A percentile compares a stretch with the other conserved stretches of the same genome.
phyloP scores from a whole-genome alignment of 2,329 filamentous ascomycete genomes.

The Pseudogymnoascus sp. region DNA sequence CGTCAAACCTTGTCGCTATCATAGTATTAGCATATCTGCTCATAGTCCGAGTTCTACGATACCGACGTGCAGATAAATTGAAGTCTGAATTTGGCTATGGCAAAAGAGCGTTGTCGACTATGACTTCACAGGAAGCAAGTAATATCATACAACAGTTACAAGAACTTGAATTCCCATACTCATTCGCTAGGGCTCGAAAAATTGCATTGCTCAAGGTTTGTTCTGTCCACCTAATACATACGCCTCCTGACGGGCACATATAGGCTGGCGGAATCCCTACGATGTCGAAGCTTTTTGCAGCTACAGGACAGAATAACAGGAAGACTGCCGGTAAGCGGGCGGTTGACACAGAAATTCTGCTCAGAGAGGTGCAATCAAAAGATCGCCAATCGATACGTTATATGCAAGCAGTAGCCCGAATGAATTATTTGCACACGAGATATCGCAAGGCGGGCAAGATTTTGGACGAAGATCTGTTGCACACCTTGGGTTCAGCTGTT shows the following conservation, averaged over 20 bases:
- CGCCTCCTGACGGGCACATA: background rate
- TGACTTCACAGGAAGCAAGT: constrained; percentile 28
- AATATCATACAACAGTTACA: constrained; percentile 24
- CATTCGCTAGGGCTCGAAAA: constrained; percentile 23
- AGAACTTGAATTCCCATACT: constrained; percentile 30
- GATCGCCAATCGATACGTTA: constrained; percentile 17
- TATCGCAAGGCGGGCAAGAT: constrained; percentile 23
- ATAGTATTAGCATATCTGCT: constrained; percentile 16
- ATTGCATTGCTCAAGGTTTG: constrained; percentile 22
- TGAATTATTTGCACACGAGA: constrained; percentile 21
- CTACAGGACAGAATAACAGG: constrained; percentile 19
- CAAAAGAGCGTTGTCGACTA: constrained; percentile 23
- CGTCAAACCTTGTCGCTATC: background rate
- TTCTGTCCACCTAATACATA: constrained; percentile 17
- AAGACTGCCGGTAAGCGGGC: constrained; percentile 21
- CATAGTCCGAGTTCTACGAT: constrained; percentile 17
- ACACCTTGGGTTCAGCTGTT: constrained; percentile 18
- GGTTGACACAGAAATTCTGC: constrained; percentile 24
- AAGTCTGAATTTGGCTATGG: constrained; percentile 14
- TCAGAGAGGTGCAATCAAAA: constrained; percentile 22
- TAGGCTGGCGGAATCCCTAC: constrained; percentile 21
- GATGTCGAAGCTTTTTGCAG: constrained; percentile 22
- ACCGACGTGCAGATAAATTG: constrained; percentile 16
- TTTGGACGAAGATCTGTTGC: constrained; percentile 19
- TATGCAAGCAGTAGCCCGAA: constrained; percentile 19